Percentiles rank a stretch among this genome's conserved stretches.
Conservation (phyloP, 1,139 yeast genomes). For the Hemisphaericaspora subhashii region DNA sequence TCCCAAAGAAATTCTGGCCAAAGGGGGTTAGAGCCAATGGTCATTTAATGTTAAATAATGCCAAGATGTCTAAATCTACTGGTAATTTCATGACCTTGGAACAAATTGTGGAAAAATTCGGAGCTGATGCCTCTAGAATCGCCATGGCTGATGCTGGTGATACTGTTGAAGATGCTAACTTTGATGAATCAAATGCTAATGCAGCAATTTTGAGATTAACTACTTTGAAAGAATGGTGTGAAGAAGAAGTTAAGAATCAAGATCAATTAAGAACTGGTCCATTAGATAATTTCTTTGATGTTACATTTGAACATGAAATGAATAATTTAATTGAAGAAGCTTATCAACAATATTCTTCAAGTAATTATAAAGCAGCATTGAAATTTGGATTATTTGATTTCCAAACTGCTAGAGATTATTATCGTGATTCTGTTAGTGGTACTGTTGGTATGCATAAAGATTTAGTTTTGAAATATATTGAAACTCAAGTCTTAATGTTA, state of each 20-base stretch:
- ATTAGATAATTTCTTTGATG: conserved; percentile 69
- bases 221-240: conserved; percentile 95
- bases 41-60: conserved; percentile 90
- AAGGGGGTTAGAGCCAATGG: conserved; percentile 93
- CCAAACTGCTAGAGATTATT: conserved; percentile 94
- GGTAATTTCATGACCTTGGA: conserved; percentile 95
- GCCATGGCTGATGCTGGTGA: conserved; percentile 99
- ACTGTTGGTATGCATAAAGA: conserved; percentile 78
- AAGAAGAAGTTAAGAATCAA: conserved; percentile 57
- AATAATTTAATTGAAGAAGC: conserved; percentile 76
- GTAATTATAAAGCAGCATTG: conserved; percentile 86
- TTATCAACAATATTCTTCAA: conserved; percentile 63
- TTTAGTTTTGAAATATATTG: conserved; percentile 77
- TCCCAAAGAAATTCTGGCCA: conserved; percentile 93
- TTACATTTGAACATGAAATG: conserved; percentile 93
- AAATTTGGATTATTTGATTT: conserved; percentile 90
- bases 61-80: conserved; percentile 96
- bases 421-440: conserved; percentile 73
- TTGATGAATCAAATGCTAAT: conserved; percentile 94
- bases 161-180: conserved; percentile 94
- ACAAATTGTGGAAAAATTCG: conserved; percentile 82
- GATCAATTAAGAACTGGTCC: conserved; percentile 71
- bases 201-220: conserved; percentile 94
- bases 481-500: conserved; percentile 76
- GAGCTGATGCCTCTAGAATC: conserved; percentile 97